Conservation (phyloP, 306 rosid species). For the Lathyrus tuberosus region DNA sequence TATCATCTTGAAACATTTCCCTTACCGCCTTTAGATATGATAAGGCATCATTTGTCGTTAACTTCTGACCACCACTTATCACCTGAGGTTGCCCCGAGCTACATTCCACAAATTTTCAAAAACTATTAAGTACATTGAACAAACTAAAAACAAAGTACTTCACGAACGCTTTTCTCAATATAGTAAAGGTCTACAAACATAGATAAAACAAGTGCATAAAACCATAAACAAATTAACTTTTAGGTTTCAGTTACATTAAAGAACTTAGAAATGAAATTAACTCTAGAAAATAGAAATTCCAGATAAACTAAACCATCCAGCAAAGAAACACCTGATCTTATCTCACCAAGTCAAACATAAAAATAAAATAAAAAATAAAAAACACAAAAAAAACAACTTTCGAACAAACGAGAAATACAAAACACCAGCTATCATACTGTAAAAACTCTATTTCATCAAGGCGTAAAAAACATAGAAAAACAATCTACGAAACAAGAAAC, state of each 20-base stretch:
- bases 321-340: conserved; percentile 35
- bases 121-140: conserved; percentile 19
- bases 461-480: conserved; percentile 7
- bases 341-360: conserved; percentile 36
- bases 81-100: conserved; percentile 73
- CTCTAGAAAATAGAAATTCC: neutral
- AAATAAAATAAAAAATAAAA: neutral
- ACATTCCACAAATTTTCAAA: conserved; percentile 41
- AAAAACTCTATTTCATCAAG: conserved; percentile 36
- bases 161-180: neutral
- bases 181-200: conserved; percentile 6
- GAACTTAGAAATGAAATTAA: neutral
- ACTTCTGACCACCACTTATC: conserved; percentile 55
- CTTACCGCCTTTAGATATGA: conserved; percentile 66
- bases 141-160: conserved; percentile 30
- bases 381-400: too few relatives aligned
- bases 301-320: conserved; percentile 12
- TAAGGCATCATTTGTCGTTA: conserved; percentile 58
- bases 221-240: neutral
- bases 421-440: neutral
- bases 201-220: neutral
- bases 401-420: neutral
- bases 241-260: conserved; percentile 5
- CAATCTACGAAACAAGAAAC: conserved; percentile 28
- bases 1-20: conserved; percentile 67